phyloP scores from a whole-genome alignment of 2,329 filamentous ascomycete species.

The Xylariaceae sp. region DNA sequence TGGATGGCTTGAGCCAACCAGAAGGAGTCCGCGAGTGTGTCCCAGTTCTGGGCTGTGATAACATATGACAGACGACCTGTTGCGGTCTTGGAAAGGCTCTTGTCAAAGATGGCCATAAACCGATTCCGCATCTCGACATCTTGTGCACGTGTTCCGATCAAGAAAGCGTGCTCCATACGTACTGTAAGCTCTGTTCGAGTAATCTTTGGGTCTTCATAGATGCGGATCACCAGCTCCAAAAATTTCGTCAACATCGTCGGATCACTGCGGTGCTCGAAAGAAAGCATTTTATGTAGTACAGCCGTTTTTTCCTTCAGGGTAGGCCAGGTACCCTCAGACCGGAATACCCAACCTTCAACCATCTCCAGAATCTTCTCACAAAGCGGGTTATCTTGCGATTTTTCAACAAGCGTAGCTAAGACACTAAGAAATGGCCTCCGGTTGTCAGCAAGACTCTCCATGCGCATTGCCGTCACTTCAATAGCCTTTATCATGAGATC shows the following conservation, averaged over 20 bases:
- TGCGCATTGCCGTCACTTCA: conserved; percentile 87
- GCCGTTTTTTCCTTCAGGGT: conserved; percentile 99
- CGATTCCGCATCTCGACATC: conserved; percentile 97
- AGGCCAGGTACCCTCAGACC: conserved; percentile 91
- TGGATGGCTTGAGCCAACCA: conserved; percentile 97
- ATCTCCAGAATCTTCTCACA: conserved; percentile 93
- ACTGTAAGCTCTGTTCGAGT: conserved; percentile 95
- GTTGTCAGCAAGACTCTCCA: conserved; percentile 91
- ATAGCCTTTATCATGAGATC: conserved; percentile 94
- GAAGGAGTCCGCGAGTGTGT: conserved; percentile 90
- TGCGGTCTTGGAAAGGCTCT: conserved; percentile 89
- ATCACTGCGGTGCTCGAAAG: conserved; percentile 86
- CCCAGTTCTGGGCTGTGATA: conserved; percentile 93
- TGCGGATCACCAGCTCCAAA: conserved; percentile 92
- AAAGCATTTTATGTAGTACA: conserved; percentile 98
- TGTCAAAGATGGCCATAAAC: conserved; percentile 96
- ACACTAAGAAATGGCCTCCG: conserved; percentile 93
- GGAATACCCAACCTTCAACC: conserved; percentile 96
- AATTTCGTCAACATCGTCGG: conserved; percentile 89
- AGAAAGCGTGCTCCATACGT: conserved; percentile 95
- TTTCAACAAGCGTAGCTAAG: conserved; percentile 91
- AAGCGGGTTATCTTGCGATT: conserved; percentile 83
- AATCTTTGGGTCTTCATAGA: conserved; percentile 97
- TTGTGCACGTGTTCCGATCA: conserved; percentile 90
- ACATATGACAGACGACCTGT: conserved; percentile 89